Base-by-base conservation (phyloP, 768 basidiomycete species). In the Collybia sordida region DNA sequence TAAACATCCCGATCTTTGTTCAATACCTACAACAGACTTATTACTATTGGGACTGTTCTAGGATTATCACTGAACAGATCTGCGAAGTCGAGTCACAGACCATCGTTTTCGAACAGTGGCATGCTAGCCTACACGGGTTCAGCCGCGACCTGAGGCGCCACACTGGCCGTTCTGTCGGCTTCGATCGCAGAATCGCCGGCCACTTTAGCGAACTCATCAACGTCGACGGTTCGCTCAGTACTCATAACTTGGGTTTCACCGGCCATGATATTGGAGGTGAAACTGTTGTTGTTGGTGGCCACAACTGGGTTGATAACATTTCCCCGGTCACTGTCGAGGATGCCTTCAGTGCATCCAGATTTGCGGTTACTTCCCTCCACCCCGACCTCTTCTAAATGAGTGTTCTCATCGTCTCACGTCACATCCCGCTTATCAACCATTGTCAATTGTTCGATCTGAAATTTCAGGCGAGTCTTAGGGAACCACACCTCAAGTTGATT, bases 21-120 rank as follows among this genome's bases (percentile, higher is more conserved):
- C 23, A n/a, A 27, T 28, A 31, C 8, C 5, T 35, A 31, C 18
- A 8, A 19, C 7, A 28, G 14, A 19, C n/a, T 24, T 14, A 35
- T 6, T n/a, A 18, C 36, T 48, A 37, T 25, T 17, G 44, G n/a
- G 8, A 34, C 7, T 47, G 12, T 42, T 21, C 37, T 43, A 76
- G 75, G 60, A 70, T 77, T 59, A 71, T 77, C 55, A 65, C 69
- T 27, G 72, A 78, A 59, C 68, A 72, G 42, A 68, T 77, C 45
- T 80, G 78, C 57, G 74, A 78, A 44, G 77, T 79, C 40, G 78
- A 80, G 52, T 69, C 70, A 21, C 78, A 80, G 56, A 68, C 67
- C 49, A 67, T 75, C 48, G 64, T 72, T 47, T 71, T 77, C 56
- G 64, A 74, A 50, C 74, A 77, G 58, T 74, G 70, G 66, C 65